A percentile compares a stretch with the other conserved stretches of the same genome.
Evolutionary conservation across 1,139 yeast species (phyloP).

Genomic region (Kurtzmaniella quercitrusa): DNA sequence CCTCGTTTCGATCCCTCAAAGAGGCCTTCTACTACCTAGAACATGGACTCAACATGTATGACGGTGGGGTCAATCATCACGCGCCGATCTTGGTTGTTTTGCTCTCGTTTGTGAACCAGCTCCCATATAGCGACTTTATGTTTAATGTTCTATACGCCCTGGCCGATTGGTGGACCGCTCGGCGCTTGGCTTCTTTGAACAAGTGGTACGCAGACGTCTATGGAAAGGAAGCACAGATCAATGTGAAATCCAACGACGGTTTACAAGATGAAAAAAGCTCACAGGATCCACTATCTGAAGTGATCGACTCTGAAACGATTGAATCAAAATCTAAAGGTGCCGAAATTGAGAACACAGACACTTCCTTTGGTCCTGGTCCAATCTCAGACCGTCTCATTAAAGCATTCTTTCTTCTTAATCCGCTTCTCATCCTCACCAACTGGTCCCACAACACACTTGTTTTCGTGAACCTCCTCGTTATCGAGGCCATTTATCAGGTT

Average conservation of each 20-base stretch:
- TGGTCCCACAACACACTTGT: constrained; percentile 66
- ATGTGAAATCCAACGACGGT: no score
- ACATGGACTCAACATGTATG: constrained; percentile 65
- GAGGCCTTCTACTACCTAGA: constrained; percentile 75
- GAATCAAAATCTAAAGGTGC: not conserved
- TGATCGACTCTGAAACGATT: no score
- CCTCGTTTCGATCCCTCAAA: constrained; percentile 60
- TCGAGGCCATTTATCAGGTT: constrained; percentile 48
- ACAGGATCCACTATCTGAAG: no score
- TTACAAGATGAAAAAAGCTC: no score
- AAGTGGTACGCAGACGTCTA: constrained; percentile 22
- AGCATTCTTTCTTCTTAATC: constrained; percentile 72
- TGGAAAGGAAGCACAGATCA: no score
- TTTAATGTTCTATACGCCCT: constrained; percentile 37
- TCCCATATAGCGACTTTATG: constrained; percentile 18
- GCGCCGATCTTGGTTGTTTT: constrained; percentile 65
- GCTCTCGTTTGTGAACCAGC: constrained; percentile 34
- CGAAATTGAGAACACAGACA: no score
- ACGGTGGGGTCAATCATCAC: constrained; percentile 85
- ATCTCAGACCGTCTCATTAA: constrained; percentile 47
- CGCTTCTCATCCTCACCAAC: constrained; percentile 65
- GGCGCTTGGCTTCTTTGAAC: constrained; percentile 38
- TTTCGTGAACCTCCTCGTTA: constrained; percentile 56
- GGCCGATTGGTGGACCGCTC: constrained; percentile 40
- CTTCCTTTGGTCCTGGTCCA: constrained; percentile 10